Evolutionary conservation across 73 alveolate genomes (phyloP).

Genomic region (Paramecium bursaria): DNA sequence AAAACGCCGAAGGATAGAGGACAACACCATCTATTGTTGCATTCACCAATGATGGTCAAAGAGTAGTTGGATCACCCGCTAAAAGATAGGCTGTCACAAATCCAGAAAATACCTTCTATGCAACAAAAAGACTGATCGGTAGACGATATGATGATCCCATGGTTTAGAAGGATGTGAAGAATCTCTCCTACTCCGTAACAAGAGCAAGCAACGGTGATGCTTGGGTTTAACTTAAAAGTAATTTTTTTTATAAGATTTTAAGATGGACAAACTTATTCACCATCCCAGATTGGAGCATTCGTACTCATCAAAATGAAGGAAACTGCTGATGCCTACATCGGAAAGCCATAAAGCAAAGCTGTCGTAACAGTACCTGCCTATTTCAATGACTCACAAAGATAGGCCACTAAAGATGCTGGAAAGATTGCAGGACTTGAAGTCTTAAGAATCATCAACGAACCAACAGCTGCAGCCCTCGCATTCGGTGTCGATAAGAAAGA

Average conservation of each 20-base stretch:
- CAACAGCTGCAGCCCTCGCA: constrained; percentile 99
- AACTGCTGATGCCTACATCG: constrained; percentile 91
- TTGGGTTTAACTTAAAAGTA: constrained; percentile 92
- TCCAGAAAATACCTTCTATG: constrained; percentile 93
- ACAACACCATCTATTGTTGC: constrained; percentile 99
- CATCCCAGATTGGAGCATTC: constrained; percentile 82
- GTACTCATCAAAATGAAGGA: constrained; percentile 87
- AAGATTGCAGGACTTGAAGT: constrained; percentile 94
- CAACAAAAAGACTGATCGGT: constrained; percentile 94
- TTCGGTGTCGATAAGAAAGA: constrained; percentile 95
- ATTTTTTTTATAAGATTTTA: not conserved
- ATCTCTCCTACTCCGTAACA: constrained; percentile 81
- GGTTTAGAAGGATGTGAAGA: constrained; percentile 85
- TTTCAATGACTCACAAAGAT: constrained; percentile 92
- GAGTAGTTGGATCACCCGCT: constrained; percentile 91
- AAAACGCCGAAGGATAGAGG: constrained; percentile 97
- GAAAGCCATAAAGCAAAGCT: constrained; percentile 84
- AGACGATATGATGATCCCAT: constrained; percentile 90
- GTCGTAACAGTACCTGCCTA: constrained; percentile 98
- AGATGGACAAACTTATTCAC: constrained; percentile 78
- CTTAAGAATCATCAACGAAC: constrained; percentile 98
- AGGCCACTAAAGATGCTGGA: constrained; percentile 96
- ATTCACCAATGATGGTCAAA: constrained; percentile 86
- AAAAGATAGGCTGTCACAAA: constrained; percentile 93
- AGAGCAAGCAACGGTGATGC: constrained; percentile 94